Base-by-base conservation (phyloP, 169 alveolate species). In the Plasmodium adleri region DNA sequence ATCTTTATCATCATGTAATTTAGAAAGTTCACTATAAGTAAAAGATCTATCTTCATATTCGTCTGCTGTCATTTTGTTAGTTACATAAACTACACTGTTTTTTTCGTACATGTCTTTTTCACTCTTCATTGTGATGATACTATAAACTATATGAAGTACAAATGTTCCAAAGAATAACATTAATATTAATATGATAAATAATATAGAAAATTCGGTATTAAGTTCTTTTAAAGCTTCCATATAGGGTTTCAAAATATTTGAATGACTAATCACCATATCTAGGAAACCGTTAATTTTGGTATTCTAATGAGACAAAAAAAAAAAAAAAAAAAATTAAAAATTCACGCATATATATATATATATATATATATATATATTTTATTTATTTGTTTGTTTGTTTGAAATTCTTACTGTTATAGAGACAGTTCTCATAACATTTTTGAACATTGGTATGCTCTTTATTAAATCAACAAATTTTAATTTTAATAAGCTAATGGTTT, bases 41-140 rank as follows among this genome's bases (percentile, higher is more conserved):
- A 88, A 94, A 10, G 73, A 45, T 7, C 66, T 67, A 63, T 67
- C 88, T 72, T 94, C 88, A 52, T 64, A 73, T n/a, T 64, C 90
- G 2, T 76, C 90, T 54, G 76, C 72, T 9, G 93, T 92, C 70
- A 83, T 68, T 94, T 90, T 94, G 89, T 94, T 94, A 7, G 89
- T 74, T 13, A 80, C 90, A 67, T 22, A 68, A 9, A 80, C 73
- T 24, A 32, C 47, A 20, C 39, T 67, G 6, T 20, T 63, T 6
- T 68, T 80, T 80, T 67, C 90, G 49, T 43, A 17, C 3, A 28
- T 9, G 45, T 56, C 67, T 68, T 54, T 80, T 59, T 54, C 90
- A 13, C 20, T 49, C 32, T 80, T 80, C 83, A 80, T 80, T 9
- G 52, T 68, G 20, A 80, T 17, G 49, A 80, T 52, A 20, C 73